Conservation (phyloP, 805 yeast genomes). For the Wickerhamomyces subpelliculosus region DNA sequence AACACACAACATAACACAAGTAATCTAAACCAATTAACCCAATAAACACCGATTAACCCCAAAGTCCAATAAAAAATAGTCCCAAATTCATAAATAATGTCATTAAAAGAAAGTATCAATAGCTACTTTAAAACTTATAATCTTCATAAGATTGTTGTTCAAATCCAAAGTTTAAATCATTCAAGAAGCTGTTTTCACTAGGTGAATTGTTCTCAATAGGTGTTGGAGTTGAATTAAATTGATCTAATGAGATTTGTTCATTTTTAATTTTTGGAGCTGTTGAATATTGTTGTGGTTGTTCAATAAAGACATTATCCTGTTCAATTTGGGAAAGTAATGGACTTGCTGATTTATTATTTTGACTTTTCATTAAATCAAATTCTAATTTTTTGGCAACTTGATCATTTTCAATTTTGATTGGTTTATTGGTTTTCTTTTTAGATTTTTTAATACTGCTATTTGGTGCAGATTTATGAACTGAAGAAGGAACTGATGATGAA, state of each 20-base stretch:
- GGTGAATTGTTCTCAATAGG: background rate
- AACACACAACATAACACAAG: no score
- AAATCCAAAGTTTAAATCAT: conserved; percentile 11
- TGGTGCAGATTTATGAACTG: no score
- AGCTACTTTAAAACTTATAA: background rate
- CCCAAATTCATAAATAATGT: no score
- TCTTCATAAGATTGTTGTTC: background rate
- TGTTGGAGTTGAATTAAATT: background rate
- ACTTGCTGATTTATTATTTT: background rate
- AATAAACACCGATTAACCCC: no score
- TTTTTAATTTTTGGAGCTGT: background rate
- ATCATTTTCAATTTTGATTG: conserved; percentile 10
- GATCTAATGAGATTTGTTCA: background rate
- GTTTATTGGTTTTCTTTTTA: background rate
- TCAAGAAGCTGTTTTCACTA: conserved; percentile 3
- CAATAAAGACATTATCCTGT: conserved; percentile 7
- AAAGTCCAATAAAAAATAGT: no score
- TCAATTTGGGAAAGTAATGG: background rate
- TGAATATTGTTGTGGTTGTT: background rate
- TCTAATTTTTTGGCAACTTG: conserved; percentile 17
- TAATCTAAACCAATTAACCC: no score
- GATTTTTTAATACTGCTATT: background rate
- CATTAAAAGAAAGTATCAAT: no score
- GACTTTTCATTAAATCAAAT: conserved; percentile 7
- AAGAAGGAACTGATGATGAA: no score